phyloP scores from a whole-genome alignment of 2,329 filamentous ascomycete species.

The Mollisiaceae sp. region DNA sequence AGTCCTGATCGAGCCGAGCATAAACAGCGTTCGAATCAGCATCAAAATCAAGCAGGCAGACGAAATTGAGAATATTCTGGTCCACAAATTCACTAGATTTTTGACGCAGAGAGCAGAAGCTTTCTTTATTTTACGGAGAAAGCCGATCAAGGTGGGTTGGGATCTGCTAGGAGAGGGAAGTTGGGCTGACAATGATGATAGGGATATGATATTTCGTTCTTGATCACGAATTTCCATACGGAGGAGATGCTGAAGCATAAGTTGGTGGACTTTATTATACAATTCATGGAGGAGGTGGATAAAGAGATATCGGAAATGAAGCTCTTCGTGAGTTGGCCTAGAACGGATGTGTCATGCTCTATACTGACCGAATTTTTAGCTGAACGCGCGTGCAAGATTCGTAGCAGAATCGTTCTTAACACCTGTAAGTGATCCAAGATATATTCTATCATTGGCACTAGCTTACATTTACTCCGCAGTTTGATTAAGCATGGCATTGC shows the following conservation, averaged over 20 bases:
- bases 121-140: constrained; percentile 94
- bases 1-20: constrained; percentile 92
- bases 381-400: constrained; percentile 96
- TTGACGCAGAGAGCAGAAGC: constrained; percentile 94
- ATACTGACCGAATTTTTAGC: constrained; percentile 56
- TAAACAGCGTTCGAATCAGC: constrained; percentile 96
- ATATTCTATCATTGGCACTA: neutral
- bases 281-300: constrained; percentile 99
- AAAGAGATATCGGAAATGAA: constrained; percentile 99
- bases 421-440: constrained; percentile 62
- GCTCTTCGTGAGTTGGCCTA: constrained; percentile 80
- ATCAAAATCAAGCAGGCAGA: constrained; percentile 99
- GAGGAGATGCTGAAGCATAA: constrained; percentile 99
- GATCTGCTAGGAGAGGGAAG: constrained; percentile 13
- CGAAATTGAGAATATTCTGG: constrained; percentile 96
- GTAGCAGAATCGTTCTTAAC: constrained; percentile 98
- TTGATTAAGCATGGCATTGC: constrained; percentile 34
- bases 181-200: constrained; percentile 45
- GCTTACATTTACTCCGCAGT: constrained; percentile 27
- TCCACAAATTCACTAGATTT: constrained; percentile 98
- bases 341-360: neutral
- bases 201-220: constrained; percentile 98
- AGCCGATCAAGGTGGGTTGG: constrained; percentile 82
- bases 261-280: constrained; percentile 97
- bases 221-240: constrained; percentile 98